Conservation (phyloP, 345 rosid genomes). For the Eucalyptus polyanthemos region DNA sequence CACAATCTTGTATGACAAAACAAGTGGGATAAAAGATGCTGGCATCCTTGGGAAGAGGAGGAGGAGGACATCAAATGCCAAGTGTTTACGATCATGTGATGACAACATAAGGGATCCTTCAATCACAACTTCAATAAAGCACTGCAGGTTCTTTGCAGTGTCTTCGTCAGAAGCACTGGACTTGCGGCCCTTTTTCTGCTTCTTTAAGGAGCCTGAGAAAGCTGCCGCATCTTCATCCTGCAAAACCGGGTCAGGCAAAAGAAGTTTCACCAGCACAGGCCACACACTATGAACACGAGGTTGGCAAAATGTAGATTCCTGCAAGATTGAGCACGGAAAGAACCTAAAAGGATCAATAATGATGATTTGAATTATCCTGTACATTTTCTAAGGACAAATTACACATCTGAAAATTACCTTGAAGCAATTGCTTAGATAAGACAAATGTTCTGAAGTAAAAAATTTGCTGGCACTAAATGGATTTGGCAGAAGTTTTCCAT, state of each 20-base stretch:
- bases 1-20: constrained; percentile 67
- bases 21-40: constrained; percentile 51
- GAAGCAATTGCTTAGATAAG: constrained; percentile 52
- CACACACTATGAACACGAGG: constrained; percentile 91
- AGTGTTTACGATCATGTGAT: constrained; percentile 91
- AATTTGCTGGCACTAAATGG: constrained; percentile 63
- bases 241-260: constrained; percentile 58
- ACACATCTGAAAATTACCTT: constrained; percentile 37
- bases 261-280: constrained; percentile 61
- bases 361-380: background rate
- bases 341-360: background rate
- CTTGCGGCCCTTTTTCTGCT: constrained; percentile 70
- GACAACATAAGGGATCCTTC: constrained; percentile 74
- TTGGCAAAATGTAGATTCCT: constrained; percentile 96
- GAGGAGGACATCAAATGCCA: constrained; percentile 73
- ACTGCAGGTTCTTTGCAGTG: constrained; percentile 36
- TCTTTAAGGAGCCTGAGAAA: constrained; percentile 58
- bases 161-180: constrained; percentile 66
- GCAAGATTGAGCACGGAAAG: constrained; percentile 13
- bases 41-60: constrained; percentile 80
- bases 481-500: constrained; percentile 63
- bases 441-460: constrained; percentile 64
- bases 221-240: constrained; percentile 61
- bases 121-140: constrained; percentile 52
- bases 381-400: background rate